phyloP scores from a whole-genome alignment of 2,329 filamentous ascomycete species.

The Paecilomyces variotii region DNA sequence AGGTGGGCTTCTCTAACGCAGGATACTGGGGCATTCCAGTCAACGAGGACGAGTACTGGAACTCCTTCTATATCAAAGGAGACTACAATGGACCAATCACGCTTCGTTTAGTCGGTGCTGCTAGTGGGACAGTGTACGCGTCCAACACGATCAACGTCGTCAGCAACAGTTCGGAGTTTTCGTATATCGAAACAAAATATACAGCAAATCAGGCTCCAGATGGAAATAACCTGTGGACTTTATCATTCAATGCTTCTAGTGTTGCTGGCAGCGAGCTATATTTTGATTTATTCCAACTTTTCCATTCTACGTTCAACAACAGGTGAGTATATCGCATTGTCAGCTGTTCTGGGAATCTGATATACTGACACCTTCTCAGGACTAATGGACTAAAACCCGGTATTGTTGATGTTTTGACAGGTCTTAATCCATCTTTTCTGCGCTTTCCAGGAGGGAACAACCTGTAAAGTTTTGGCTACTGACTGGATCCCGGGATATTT shows the following conservation, averaged over 20 bases:
- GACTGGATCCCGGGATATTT: not conserved
- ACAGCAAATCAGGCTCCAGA: conserved; percentile 15
- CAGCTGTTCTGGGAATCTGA: conserved; percentile 13
- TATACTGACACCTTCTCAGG: conserved; percentile 13
- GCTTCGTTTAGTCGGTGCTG: conserved; percentile 33
- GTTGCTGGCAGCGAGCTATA: conserved; percentile 35
- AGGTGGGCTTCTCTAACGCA: conserved; percentile 41
- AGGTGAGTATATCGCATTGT: conserved; percentile 22
- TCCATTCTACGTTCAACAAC: conserved; percentile 47
- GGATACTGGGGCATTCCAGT: conserved; percentile 48
- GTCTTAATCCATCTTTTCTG: conserved; percentile 38
- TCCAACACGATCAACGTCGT: conserved; percentile 28
- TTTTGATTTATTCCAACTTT: conserved; percentile 47
- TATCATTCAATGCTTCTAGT: conserved; percentile 42
- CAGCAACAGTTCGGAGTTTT: conserved; percentile 12
- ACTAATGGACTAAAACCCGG: conserved; percentile 41
- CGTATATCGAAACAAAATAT: conserved; percentile 22
- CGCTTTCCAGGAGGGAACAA: conserved; percentile 48
- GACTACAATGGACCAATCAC: conserved; percentile 26
- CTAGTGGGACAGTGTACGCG: conserved; percentile 30
- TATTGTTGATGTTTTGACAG: conserved; percentile 36
- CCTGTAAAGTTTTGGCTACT: conserved; percentile 11
- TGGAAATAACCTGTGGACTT: conserved; percentile 44
- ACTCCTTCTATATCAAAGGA: conserved; percentile 43
- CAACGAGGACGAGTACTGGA: conserved; percentile 39